Percentiles rank a stretch among this genome's conserved stretches.
phyloP scores from a whole-genome alignment of 345 rosid genomes.

The Populus davidiana region DNA sequence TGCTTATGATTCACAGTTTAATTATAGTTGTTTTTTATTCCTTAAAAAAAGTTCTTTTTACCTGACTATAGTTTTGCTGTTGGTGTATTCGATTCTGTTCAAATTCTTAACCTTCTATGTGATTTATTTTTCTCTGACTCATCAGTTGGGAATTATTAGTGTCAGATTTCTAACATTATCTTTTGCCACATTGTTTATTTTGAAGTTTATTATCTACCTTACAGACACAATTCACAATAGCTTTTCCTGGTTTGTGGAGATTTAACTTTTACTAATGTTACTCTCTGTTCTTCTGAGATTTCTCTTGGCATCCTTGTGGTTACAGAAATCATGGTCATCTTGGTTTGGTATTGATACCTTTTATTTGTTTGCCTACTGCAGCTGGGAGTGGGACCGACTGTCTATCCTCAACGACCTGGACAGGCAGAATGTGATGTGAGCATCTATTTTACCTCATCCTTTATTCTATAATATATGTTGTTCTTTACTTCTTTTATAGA shows the following conservation, averaged over 20 bases:
- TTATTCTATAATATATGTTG: background rate
- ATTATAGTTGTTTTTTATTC: no score
- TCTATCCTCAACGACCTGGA: constrained; percentile 86
- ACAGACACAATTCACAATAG: background rate
- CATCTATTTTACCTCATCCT: background rate
- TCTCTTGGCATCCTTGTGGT: background rate
- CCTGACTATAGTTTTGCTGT: background rate
- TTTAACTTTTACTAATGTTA: background rate
- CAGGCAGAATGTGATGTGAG: constrained; percentile 90
- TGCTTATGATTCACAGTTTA: background rate
- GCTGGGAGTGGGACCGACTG: constrained; percentile 50
- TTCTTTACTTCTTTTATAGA: background rate
- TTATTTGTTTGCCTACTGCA: constrained; percentile 36
- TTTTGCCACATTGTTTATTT: background rate
- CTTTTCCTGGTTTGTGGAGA: background rate
- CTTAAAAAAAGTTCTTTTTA: background rate
- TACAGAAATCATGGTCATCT: background rate
- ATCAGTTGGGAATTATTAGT: background rate
- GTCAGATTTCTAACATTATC: background rate
- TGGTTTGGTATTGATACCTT: constrained; percentile 29
- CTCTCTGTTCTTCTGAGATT: background rate
- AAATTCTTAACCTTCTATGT: background rate
- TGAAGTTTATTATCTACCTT: background rate
- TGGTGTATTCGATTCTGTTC: background rate
- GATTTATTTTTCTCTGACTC: background rate